phyloP scores from a whole-genome alignment of 2,329 filamentous ascomycete genomes.

The Penicillium sp. region DNA sequence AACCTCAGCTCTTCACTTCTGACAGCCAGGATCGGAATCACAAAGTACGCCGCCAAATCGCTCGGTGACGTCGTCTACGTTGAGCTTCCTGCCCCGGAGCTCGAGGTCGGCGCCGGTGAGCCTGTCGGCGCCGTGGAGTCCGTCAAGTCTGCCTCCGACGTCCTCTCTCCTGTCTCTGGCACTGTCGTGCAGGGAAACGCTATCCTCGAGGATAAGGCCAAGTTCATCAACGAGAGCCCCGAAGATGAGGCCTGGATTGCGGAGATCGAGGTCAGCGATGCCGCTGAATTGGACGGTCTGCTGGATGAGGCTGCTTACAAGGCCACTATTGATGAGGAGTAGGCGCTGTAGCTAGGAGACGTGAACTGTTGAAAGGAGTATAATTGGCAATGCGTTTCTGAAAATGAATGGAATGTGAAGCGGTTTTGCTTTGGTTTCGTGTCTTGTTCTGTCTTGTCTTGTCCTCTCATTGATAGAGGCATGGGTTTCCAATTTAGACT shows the following conservation, averaged over 20 bases:
- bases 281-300: conserved; percentile 72
- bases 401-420: neutral
- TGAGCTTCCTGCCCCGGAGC: conserved; percentile 78
- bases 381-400: neutral
- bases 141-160: conserved; percentile 97
- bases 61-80: conserved; percentile 98
- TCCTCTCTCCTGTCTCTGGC: conserved; percentile 85
- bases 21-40: conserved; percentile 77
- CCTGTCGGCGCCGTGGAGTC: conserved; percentile 94
- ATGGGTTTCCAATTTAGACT: conserved; percentile 13
- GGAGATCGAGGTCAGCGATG: conserved; percentile 77
- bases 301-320: conserved; percentile 82
- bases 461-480: neutral
- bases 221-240: conserved; percentile 84
- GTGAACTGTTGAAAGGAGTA: neutral
- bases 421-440: conserved; percentile 6
- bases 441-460: conserved; percentile 11
- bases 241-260: conserved; percentile 94
- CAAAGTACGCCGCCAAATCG: conserved; percentile 85
- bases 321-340: conserved; percentile 63
- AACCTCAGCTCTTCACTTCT: neutral
- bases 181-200: conserved; percentile 76
- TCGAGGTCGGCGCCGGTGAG: conserved; percentile 75
- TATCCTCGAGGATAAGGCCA: conserved; percentile 80
- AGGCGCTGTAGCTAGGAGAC: neutral